Percentiles rank a stretch among this genome's conserved stretches.
Evolutionary conservation across 768 basidiomycete species (phyloP).

Genomic region (Ramaria rubella): DNA sequence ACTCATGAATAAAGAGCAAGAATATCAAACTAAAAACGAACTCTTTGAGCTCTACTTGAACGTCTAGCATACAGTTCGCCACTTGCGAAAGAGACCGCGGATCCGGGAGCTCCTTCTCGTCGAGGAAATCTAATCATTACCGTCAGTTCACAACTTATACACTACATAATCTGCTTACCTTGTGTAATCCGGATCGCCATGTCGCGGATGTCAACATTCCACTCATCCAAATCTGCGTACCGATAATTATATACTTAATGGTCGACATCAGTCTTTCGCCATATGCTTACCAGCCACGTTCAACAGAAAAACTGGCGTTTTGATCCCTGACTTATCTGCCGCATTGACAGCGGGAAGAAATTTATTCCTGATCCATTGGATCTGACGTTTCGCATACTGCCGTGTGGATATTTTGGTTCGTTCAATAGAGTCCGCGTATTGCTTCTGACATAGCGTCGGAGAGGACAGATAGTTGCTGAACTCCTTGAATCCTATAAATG

Average conservation of each 20-base stretch:
- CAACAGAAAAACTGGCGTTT: constrained; percentile 46
- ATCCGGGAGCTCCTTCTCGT: constrained; percentile 42
- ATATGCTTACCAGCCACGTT: constrained; percentile 56
- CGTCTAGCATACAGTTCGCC: constrained; percentile 47
- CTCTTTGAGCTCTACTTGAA: constrained; percentile 41
- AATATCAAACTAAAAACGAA: constrained; percentile 20
- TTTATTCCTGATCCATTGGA: constrained; percentile 90
- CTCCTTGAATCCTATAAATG: constrained; percentile 77
- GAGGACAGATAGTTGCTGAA: constrained; percentile 64
- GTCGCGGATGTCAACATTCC: constrained; percentile 50
- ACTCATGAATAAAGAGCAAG: neutral
- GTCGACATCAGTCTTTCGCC: constrained; percentile 9
- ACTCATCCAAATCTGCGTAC: constrained; percentile 44
- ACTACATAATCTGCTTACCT: constrained; percentile 28
- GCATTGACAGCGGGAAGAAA: constrained; percentile 63
- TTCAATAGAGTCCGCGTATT: constrained; percentile 50
- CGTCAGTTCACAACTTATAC: neutral
- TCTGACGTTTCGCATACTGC: constrained; percentile 87
- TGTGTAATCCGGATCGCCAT: constrained; percentile 44
- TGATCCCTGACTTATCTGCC: constrained; percentile 34
- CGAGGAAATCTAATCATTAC: constrained; percentile 47
- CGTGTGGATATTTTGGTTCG: constrained; percentile 82
- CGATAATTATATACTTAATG: neutral
- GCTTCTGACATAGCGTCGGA: constrained; percentile 30
- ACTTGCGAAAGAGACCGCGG: constrained; percentile 48